phyloP scores from a whole-genome alignment of 495 filamentous ascomycete species.

The Xylaria cubensis region DNA sequence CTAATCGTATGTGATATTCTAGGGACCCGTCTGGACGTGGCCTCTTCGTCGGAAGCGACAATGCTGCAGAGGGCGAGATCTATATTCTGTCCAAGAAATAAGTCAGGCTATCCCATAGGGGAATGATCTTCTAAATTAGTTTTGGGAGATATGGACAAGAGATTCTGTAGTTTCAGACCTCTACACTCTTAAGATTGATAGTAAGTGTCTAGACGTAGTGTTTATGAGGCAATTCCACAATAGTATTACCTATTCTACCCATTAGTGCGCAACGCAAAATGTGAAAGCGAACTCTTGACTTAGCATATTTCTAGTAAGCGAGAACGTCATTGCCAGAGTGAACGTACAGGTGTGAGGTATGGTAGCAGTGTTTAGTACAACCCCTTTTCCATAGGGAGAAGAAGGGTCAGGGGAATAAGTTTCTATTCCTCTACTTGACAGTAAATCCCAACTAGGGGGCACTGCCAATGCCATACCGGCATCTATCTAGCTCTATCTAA shows the following conservation, averaged over 20 bases:
- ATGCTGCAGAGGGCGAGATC: slow-evolving; percentile 49
- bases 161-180: not conserved
- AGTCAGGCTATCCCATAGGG: not conserved
- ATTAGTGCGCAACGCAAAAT: not conserved
- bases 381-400: not conserved
- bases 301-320: not conserved
- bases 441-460: not conserved
- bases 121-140: not conserved
- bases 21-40: slow-evolving; percentile 46
- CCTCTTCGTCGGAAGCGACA: slow-evolving; percentile 51
- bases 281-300: not conserved
- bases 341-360: not conserved
- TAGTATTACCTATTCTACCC: not conserved
- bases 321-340: not conserved
- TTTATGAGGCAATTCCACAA: not conserved
- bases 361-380: not conserved
- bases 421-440: not conserved
- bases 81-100: slow-evolving; percentile 38
- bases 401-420: not conserved
- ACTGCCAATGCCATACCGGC: not conserved
- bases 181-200: slow-evolving; percentile 6
- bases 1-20: not conserved
- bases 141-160: not conserved
- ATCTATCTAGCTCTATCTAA: not conserved
- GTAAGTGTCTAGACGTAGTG: not conserved